Evolutionary conservation across 2,329 filamentous ascomycete species (phyloP).

Genomic region (Mycosphaerella sp.): DNA sequence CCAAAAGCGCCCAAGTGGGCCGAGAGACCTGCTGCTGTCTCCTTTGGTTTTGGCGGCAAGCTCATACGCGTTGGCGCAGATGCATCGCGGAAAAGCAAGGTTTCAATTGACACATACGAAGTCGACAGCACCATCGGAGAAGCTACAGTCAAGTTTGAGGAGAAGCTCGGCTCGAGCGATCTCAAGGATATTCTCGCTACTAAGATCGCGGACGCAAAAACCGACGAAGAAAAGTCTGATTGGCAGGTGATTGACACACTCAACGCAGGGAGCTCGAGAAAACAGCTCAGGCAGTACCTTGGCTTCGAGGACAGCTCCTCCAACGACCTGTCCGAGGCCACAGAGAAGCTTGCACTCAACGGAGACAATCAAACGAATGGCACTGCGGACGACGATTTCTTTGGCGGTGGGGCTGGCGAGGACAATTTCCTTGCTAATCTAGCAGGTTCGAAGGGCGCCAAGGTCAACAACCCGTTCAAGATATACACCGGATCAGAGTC

Average conservation of each 20-base stretch:
- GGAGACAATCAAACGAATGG: constrained; percentile 45
- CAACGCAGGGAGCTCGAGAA: constrained; percentile 75
- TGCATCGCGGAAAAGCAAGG: constrained; percentile 59
- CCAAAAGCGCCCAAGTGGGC: constrained; percentile 84
- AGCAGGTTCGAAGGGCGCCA: constrained; percentile 80
- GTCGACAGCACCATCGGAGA: constrained; percentile 79
- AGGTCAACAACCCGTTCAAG: constrained; percentile 90
- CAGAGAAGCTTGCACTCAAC: constrained; percentile 39
- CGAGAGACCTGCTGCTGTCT: constrained; percentile 73
- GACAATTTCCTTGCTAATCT: constrained; percentile 85
- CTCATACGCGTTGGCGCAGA: constrained; percentile 71
- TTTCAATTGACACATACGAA: constrained; percentile 81
- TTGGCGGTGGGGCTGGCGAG: constrained; percentile 63
- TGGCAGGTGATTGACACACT: constrained; percentile 93
- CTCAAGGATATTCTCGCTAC: constrained; percentile 71
- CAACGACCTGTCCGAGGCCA: constrained; percentile 39
- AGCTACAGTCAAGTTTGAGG: constrained; percentile 80
- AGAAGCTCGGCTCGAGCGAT: constrained; percentile 69
- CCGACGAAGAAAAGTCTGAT: constrained; percentile 88
- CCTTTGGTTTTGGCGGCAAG: constrained; percentile 94
- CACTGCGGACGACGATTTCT: constrained; percentile 53
- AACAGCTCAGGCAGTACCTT: constrained; percentile 78
- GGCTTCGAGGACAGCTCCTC: constrained; percentile 64
- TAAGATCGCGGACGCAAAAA: constrained; percentile 66
- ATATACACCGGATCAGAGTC: constrained; percentile 80